These are phyloP conservation scores for Aleurites moluccanus DNA, from an alignment of 441 rosid genomes.

Conservation along the genomic window DNA sequence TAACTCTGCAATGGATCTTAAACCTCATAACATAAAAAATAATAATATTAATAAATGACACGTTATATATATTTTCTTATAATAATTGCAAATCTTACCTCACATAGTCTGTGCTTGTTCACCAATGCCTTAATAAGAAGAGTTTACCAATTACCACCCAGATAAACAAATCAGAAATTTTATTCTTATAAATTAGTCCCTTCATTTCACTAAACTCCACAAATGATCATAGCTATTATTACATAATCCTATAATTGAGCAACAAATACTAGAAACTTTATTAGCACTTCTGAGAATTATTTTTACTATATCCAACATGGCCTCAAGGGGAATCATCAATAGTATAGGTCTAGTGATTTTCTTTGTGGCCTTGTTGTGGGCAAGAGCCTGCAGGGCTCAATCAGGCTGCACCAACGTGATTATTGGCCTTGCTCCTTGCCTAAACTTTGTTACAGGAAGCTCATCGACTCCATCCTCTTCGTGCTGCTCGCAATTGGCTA, in stretches of 20 bases:
- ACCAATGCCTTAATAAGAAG: slow-evolving; percentile 20
- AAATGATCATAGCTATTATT: background rate
- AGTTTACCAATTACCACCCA: background rate
- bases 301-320: slow-evolving; percentile 19
- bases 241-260: background rate
- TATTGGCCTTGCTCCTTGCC: slow-evolving; percentile 51
- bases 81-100: slow-evolving; percentile 23
- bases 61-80: background rate
- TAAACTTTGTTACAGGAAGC: slow-evolving; percentile 48
- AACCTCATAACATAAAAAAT: background rate
- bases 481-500: slow-evolving; percentile 57
- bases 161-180: background rate
- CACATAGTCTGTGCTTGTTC: slow-evolving; percentile 29
- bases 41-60: slow-evolving; percentile 1
- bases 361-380: slow-evolving; percentile 35
- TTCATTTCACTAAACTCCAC: background rate
- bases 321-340: slow-evolving; percentile 23
- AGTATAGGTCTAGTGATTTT: slow-evolving; percentile 19
- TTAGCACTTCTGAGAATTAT: background rate
- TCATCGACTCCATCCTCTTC: slow-evolving; percentile 50
- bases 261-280: background rate
- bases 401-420: slow-evolving; percentile 50
- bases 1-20: background rate
- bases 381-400: slow-evolving; percentile 39
- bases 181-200: slow-evolving; percentile 20